Base-by-base conservation (phyloP, 1,284 basidiomycete genomes). In the Malassezia brasiliensis region DNA sequence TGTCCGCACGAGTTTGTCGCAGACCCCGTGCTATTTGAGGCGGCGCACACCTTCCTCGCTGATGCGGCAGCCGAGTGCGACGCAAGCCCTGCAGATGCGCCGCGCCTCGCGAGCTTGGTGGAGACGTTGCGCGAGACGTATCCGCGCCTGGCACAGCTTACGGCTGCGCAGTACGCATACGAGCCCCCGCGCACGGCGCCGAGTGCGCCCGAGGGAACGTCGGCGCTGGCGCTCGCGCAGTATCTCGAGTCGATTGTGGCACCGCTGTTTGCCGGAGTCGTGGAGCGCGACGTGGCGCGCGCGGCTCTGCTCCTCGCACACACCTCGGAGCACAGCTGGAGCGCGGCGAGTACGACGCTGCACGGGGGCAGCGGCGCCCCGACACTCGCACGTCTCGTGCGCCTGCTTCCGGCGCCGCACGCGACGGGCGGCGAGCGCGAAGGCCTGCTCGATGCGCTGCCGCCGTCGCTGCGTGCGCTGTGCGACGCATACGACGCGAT, bases 1-100 rank as follows among this genome's bases (percentile, higher is more conserved):
- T 67, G 63, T 44, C 56, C 69, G 1, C 62, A 66, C 38, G 71
- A 74, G 59, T 74, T 72, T 59, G 58, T 62, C 6, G 65, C 70
- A 22, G 66, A 69, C 32, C 53, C 62, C 15, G 54, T 61, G 2
- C 67, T 73, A 11, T 69, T 63, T 39, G 65, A 63, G 14, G 49
- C 57, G n/a, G 48, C 63, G 5, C 50, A 62, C 36, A 34, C 53
- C 17, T 71, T 74, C 59, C 40, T 69, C 8, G 6, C 22, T 2
- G 22, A 39, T 9, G 66, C 65, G 7, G 61, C 62, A 25, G 53
- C 56, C 6, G 68, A 72, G 28, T 61, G 60, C 48, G 56, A 56
- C 15, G 64, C 61, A 38, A 55, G 64, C 14, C 28, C 58, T 20
- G 47, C 59, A 5, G 64, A 62, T 5, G 42, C 69, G 14, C 53